phyloP scores from a whole-genome alignment of 805 yeast genomes.

The Wickerhamiella galacta region DNA sequence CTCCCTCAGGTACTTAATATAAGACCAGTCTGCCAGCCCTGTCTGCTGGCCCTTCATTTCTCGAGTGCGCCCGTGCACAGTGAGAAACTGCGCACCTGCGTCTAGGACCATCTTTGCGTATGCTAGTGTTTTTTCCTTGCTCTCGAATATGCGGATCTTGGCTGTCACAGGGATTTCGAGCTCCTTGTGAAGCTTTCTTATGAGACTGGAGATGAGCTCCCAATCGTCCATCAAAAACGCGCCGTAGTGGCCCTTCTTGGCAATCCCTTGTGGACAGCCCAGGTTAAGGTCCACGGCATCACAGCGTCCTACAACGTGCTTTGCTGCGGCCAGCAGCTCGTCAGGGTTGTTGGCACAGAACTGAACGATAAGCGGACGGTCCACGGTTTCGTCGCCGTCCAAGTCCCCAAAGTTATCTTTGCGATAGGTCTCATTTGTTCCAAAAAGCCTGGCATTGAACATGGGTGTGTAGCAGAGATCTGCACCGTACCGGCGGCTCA shows the following conservation, averaged over 20 bases:
- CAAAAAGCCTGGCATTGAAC: constrained; percentile 86
- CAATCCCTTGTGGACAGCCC: constrained; percentile 98
- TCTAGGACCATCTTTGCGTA: constrained; percentile 78
- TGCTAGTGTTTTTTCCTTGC: constrained; percentile 60
- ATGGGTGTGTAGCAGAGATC: constrained; percentile 90
- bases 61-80: constrained; percentile 89
- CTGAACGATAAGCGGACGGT: constrained; percentile 82
- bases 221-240: constrained; percentile 95
- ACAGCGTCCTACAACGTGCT: constrained; percentile 60
- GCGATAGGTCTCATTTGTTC: constrained; percentile 68
- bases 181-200: constrained; percentile 55
- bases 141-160: constrained; percentile 79
- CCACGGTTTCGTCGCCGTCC: constrained; percentile 56
- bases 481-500: constrained; percentile 81
- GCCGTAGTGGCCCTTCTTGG: constrained; percentile 87
- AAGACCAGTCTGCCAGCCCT: constrained; percentile 88
- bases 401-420: constrained; percentile 41
- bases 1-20: constrained; percentile 57
- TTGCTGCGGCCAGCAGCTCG: constrained; percentile 64
- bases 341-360: constrained; percentile 96
- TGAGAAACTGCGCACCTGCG: constrained; percentile 91
- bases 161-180: constrained; percentile 85
- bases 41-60: constrained; percentile 97
- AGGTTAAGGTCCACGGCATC: constrained; percentile 92
- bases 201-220: constrained; percentile 60